These are phyloP conservation scores for Lentinula detonsa DNA, from an alignment of 768 basidiomycete genomes.

Conservation along the genomic window DNA sequence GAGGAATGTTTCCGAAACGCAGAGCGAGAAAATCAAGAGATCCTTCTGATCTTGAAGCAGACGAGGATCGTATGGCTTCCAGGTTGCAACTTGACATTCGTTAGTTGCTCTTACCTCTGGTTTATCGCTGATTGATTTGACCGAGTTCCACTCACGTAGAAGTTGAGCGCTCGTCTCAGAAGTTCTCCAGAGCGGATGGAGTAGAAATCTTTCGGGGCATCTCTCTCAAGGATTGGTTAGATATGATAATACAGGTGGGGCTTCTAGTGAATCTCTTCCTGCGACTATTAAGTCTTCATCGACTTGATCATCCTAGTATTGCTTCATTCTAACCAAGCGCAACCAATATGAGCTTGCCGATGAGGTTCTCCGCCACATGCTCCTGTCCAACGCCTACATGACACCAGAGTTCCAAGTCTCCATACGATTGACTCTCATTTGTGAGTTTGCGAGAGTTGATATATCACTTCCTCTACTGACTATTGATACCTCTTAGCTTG, in stretches of 20 bases:
- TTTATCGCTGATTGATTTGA: not conserved
- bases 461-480: not conserved
- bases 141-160: conserved; percentile 26
- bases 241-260: conserved; percentile 77
- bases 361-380: conserved; percentile 71
- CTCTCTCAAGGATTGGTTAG: conserved; percentile 80
- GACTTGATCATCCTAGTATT: conserved; percentile 45
- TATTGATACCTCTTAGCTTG: conserved; percentile 47
- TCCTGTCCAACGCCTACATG: conserved; percentile 69
- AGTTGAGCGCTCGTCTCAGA: conserved; percentile 49
- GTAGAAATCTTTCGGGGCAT: conserved; percentile 77
- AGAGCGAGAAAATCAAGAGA: conserved; percentile 26
- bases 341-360: conserved; percentile 63
- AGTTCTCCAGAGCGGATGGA: conserved; percentile 36
- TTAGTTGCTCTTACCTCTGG: conserved; percentile 22
- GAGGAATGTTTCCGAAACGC: conserved; percentile 61
- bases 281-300: not conserved
- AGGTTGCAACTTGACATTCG: conserved; percentile 74
- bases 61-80: conserved; percentile 68
- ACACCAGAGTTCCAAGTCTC: conserved; percentile 56
- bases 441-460: conserved; percentile 34
- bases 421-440: conserved; percentile 70
- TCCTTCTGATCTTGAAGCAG: conserved; percentile 36
- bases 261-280: not conserved
- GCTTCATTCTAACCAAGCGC: conserved; percentile 59